phyloP scores from a whole-genome alignment of 257 asterid species.

The Oldenlandia corymbosa region DNA sequence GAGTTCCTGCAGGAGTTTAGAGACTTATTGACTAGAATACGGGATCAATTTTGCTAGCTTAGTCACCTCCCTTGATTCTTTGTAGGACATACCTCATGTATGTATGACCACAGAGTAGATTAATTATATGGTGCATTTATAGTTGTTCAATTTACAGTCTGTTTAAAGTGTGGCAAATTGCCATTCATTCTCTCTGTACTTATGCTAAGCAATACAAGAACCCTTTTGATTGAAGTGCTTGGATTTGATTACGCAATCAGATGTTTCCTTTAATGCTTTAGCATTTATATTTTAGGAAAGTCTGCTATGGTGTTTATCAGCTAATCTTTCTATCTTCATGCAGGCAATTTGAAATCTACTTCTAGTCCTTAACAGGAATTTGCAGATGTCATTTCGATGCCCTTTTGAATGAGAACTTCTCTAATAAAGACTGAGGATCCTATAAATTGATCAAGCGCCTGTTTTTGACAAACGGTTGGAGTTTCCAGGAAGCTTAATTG shows the following conservation, averaged over 20 bases:
- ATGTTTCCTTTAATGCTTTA: not conserved
- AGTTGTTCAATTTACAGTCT: not conserved
- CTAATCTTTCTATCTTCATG: not conserved
- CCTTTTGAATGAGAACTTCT: not conserved
- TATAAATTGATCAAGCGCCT: not conserved
- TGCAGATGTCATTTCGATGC: no score
- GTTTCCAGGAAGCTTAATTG: not conserved
- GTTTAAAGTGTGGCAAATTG: not conserved
- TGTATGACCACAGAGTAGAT: not conserved
- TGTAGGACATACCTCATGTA: conserved; percentile 9
- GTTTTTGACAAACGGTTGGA: not conserved
- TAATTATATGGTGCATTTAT: conserved; percentile 8
- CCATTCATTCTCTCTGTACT: not conserved
- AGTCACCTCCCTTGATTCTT: conserved; percentile 2
- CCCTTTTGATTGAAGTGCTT: not conserved
- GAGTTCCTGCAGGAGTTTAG: conserved; percentile 57
- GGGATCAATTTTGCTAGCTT: conserved; percentile 22
- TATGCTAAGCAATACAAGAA: not conserved
- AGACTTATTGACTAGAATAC: conserved; percentile 20
- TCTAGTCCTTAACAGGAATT: not conserved
- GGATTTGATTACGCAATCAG: not conserved
- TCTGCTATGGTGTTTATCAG: not conserved
- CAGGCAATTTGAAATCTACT: not conserved
- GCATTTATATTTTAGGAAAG: not conserved
- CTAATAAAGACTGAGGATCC: not conserved